A percentile compares a stretch with the other conserved stretches of the same genome.
Conservation (phyloP, 768 basidiomycete species). For the Russula sp. region DNA sequence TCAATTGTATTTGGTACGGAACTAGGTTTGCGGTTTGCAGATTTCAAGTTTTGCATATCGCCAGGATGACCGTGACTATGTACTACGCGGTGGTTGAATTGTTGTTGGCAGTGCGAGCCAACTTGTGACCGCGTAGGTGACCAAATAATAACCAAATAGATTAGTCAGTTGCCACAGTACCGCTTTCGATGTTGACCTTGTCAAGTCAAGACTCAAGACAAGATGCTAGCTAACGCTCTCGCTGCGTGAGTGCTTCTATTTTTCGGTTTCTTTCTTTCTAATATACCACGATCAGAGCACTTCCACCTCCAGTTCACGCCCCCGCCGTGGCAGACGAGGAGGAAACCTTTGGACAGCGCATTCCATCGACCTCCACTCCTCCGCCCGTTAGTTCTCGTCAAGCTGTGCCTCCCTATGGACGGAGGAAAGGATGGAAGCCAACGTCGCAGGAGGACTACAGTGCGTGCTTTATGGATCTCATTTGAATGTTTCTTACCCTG, state of each 20-base stretch:
- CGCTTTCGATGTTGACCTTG: not conserved
- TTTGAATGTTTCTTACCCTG: slow-evolving; percentile 10
- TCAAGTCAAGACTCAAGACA: slow-evolving; percentile 3
- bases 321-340: slow-evolving; percentile 56
- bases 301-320: slow-evolving; percentile 60
- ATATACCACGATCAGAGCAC: slow-evolving; percentile 39
- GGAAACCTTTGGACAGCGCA: slow-evolving; percentile 38
- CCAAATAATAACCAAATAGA: slow-evolving; percentile 12
- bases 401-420: slow-evolving; percentile 77
- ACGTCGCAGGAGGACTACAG: slow-evolving; percentile 78
- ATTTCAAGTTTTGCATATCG: not conserved
- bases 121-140: not conserved
- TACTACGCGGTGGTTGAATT: not conserved
- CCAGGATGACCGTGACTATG: not conserved
- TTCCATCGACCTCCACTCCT: slow-evolving; percentile 27
- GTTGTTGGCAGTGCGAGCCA: too few species aligned
- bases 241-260: slow-evolving; percentile 54
- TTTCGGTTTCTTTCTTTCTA: slow-evolving; percentile 13
- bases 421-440: slow-evolving; percentile 83
- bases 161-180: not conserved
- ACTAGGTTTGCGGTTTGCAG: not conserved
- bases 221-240: slow-evolving; percentile 52
- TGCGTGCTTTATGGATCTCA: slow-evolving; percentile 34
- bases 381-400: slow-evolving; percentile 44
- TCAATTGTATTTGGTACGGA: not conserved